Evolutionary conservation across 176 grass and related monocot genomes (phyloP), one percentile per base, ranked within the genome.

Genomic region (Avena sativa): DNA sequence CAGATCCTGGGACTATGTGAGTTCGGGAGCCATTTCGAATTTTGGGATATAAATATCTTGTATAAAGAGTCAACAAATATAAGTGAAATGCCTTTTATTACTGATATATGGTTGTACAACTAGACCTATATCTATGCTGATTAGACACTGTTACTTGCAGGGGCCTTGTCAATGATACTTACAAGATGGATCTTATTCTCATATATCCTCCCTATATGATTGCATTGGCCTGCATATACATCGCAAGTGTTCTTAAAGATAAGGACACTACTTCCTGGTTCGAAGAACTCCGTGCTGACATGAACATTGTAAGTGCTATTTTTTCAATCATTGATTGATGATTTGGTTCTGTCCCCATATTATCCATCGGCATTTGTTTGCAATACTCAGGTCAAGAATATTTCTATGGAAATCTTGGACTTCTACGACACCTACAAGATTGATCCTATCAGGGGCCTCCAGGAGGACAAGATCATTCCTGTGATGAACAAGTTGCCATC

Each of bases 151-250:
- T 50, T 28, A 82, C 64, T 57, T 90, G 66, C 76, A 99, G 94
- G 97, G 92, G 97, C 77, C 85, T 99, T 52, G 94, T 99, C 65
- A 96, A 96, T 87, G 97, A 96, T 86, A 96, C 93, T 69, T 98
- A 96, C 81, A 99, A 99, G 87, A 99, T 94, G 93, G 94, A 99
- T 81, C 92, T 99, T 77, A 96, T 98, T 86, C 90, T 96, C 51
- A 90, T 96, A 84, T 86, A 99, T 74, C 92, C 97, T 63, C 94
- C 97, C 14, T 94, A 93, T 85, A 98, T 94, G 94, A 98, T 93
- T 91, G 94, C 97, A 67, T 86, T 96, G 64, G 94, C 94, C 23
- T 99, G 90, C 83, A 96, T 99, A 83, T 99, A 96, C 83, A 99
- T 99, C 43, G 94, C 94, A 72, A 91, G 82, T 34, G 83, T 93